Percentiles rank a stretch among this genome's conserved stretches.
These are phyloP conservation scores for Wickerhamomyces bovis DNA, from an alignment of 805 yeast species.

Conservation along the genomic window DNA sequence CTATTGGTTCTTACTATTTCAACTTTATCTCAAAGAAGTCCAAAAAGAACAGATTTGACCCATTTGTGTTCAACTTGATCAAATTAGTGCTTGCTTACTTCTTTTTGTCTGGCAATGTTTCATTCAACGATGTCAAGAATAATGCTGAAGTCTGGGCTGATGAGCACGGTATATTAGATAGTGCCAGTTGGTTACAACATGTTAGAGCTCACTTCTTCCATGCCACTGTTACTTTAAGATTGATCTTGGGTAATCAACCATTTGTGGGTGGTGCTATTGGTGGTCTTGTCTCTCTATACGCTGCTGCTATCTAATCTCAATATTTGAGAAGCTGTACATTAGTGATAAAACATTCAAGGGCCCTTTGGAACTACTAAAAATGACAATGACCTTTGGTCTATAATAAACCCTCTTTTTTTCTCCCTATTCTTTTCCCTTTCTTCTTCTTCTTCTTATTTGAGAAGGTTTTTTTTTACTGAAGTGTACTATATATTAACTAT, in stretches of 20 bases:
- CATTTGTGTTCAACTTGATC: slow-evolving; percentile 44
- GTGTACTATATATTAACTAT: too few relatives aligned
- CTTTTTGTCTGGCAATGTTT: slow-evolving; percentile 23
- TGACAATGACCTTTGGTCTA: too few relatives aligned
- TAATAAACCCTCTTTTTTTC: too few relatives aligned
- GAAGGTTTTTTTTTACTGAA: too few relatives aligned
- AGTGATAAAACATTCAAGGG: too few relatives aligned
- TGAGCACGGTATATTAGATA: slow-evolving; percentile 19
- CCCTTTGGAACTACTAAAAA: too few relatives aligned
- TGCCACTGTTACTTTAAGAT: slow-evolving; percentile 20
- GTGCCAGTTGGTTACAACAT: slow-evolving; percentile 11
- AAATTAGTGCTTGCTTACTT: slow-evolving; percentile 39
- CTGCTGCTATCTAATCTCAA: slow-evolving; percentile 21
- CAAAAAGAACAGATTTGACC: slow-evolving; percentile 41
- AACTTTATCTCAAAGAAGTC: slow-evolving; percentile 24
- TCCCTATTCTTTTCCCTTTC: too few relatives aligned
- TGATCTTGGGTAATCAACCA: slow-evolving; percentile 30
- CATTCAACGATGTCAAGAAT: slow-evolving; percentile 24
- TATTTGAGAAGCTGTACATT: too few relatives aligned
- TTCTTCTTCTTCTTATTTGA: too few relatives aligned
- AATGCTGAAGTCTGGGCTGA: slow-evolving; percentile 25
- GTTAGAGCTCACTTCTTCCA: slow-evolving; percentile 20
- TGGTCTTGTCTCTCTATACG: slow-evolving; percentile 31
- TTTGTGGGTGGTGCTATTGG: slow-evolving; percentile 25
- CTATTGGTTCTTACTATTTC: slow-evolving; percentile 23